Conservation (phyloP, 2,329 filamentous ascomycete genomes). For the Cercospora citrullina region DNA sequence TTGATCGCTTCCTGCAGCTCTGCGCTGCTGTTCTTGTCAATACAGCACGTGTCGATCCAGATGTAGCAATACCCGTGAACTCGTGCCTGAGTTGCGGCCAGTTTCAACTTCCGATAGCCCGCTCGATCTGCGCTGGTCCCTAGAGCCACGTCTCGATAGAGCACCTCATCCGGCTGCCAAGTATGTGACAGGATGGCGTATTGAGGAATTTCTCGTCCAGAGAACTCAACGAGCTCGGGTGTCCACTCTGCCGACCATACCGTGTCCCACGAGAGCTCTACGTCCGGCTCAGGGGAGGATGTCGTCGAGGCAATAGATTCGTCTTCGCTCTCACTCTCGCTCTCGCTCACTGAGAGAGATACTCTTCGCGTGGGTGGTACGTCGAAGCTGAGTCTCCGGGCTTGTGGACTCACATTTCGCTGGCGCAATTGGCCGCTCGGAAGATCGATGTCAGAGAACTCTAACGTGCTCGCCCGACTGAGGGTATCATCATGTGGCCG, state of each 20-base stretch:
- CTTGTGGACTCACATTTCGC: neutral
- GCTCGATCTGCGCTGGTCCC: neutral
- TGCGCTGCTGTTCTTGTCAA: neutral
- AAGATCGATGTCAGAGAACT: neutral
- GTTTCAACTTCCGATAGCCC: neutral
- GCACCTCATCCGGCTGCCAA: neutral
- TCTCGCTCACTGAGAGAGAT: neutral
- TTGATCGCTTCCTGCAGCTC: neutral
- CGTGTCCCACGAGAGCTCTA: neutral
- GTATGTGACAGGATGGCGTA: slow-evolving; percentile 9
- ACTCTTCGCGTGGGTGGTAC: neutral
- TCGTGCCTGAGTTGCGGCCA: neutral
- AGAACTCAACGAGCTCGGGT: slow-evolving; percentile 3
- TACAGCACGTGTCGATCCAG: neutral
- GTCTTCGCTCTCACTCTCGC: neutral
- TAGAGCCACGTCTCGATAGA: neutral
- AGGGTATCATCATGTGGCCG: neutral
- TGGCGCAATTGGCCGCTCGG: neutral
- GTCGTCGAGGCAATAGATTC: neutral
- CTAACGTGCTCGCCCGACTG: neutral
- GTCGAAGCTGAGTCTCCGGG: neutral
- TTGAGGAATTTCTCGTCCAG: neutral
- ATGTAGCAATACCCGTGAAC: neutral
- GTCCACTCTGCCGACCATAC: neutral
- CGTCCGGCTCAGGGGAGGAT: neutral